phyloP scores from a whole-genome alignment of 306 rosid genomes.

The Datisca glomerata region DNA sequence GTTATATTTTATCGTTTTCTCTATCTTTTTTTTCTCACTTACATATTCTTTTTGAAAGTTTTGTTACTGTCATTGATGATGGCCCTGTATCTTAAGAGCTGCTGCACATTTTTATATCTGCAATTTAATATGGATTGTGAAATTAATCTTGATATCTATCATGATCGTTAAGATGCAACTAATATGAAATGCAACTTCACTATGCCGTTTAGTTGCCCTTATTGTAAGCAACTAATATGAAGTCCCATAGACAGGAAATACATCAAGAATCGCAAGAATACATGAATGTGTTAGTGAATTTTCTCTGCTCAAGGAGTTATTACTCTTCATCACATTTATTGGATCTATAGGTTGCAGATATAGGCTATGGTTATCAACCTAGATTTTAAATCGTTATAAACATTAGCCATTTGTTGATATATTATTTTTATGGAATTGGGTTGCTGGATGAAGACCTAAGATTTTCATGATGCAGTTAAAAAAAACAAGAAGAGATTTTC shows the following conservation, averaged over 20 bases:
- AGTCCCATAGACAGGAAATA: neutral
- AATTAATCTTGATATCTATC: neutral
- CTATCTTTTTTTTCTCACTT: neutral
- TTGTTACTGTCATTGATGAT: neutral
- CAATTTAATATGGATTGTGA: neutral
- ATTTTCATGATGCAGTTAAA: too few species aligned
- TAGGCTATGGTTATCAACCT: too few species aligned
- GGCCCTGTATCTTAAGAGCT: neutral
- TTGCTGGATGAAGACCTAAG: too few species aligned
- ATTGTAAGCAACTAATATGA: conserved; percentile 21
- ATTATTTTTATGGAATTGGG: too few species aligned
- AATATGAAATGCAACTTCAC: conserved; percentile 39
- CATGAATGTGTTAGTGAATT: too few species aligned
- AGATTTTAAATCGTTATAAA: too few species aligned
- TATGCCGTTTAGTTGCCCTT: conserved; percentile 40
- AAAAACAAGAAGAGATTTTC: too few species aligned
- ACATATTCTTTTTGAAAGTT: neutral
- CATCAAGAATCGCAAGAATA: too few species aligned
- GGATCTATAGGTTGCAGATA: too few species aligned
- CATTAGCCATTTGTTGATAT: too few species aligned
- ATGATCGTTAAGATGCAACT: neutral
- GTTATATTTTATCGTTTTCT: conserved; percentile 7
- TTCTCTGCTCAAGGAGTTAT: too few species aligned
- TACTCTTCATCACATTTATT: too few species aligned
- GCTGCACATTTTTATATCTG: neutral